Base-by-base conservation (phyloP, 805 yeast species). In the Hanseniaspora clermontiae region DNA sequence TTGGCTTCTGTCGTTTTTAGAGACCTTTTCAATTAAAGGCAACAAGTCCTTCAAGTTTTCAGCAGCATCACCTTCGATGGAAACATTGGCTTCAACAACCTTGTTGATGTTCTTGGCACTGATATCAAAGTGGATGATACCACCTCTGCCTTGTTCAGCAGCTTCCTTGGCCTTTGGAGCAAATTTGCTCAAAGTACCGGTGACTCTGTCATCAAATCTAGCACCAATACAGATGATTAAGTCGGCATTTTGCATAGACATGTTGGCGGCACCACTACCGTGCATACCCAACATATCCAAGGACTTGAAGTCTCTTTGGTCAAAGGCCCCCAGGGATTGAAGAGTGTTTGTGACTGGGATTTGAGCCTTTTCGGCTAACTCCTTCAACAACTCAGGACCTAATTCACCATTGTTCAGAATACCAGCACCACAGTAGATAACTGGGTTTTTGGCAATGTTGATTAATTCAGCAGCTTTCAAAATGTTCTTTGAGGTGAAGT, bases 261-360 rank as follows among this genome's bases (percentile, higher is more conserved):
- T 69, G 77, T 93, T 93, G 63, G 98, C 98, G 64, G 89, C 88
- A 51, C 89, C 96, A 59, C 83, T 78, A 61, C 98, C 98, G 72
- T 93, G 98, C 98, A 93, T 93, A 65, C 98, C 98, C 62, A 93
- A 79, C 95, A 93, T 88, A 71, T 91, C 96, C 62, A 93, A 73
- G 29, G 96, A 84, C 71, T 89, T 88, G 61, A 82, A 83, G 72
- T 90, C 95, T 60, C 77, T 79, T 74, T 93, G 97, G 72, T 93
- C 96, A 66, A 83, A 93, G 9, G 95, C 86, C 64, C 98, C 98
- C 61, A 93, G 77, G 57, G 86, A 97, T 72, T 90, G 97, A 58
- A 93, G 70, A 53, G 97, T 86, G 31, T 97, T 93, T 47, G 98
- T 91, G 60, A 93, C 98, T 37, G 98, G 98, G 60, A 93, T 91